Evolutionary conservation across 2,329 filamentous ascomycete genomes (phyloP), one percentile per base, ranked within the genome.

Genomic region (Clarireedia monteithiana): DNA sequence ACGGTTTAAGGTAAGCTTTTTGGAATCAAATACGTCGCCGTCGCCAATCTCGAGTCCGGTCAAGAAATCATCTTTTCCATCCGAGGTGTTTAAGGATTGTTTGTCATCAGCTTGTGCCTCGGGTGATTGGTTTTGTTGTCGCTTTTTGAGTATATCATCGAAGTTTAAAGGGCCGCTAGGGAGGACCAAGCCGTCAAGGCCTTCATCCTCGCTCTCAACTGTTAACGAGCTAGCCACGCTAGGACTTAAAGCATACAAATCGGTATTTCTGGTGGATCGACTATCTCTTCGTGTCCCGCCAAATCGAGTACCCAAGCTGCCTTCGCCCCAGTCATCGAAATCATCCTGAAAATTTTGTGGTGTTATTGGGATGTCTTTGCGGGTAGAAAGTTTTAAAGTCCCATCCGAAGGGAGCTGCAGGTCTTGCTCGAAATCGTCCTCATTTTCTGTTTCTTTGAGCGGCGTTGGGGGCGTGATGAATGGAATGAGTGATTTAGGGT

Each of bases 221-320:
- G 91, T 96, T 64, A 95, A 84, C 61, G 89, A 94, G 71, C 92
- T 97, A 20, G 91, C 89, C 55, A 95, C 81, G 69, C 91, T 97
- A 14, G 94, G 92, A 68, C 92, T 97, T 70, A 96, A 80, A 27
- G 89, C 89, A 40, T 91, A 96, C 38, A 86, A 84, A 17, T 90
- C 92, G 1, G 91, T 96, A 74, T 89, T 94, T 65, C 89, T 84
- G 66, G 85, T 84, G 49, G 89, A 91, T 42, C 83, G 83, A n/a
- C 79, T 81, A 66, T 92, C 89, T 64, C 89, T 84, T 62, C 84
- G 81, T 14, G 90, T 96, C 46, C 92, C 92, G 40, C 88, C 91
- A 72, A 91, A 92, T 56, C 92, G 83, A 46, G 92, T 95, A 40
- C 92, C 91, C 58, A 96, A 77, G 69, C 91, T 96, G 55, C 91